Conservation (phyloP, 2,329 filamentous ascomycete species). For the Didymella lethalis region DNA sequence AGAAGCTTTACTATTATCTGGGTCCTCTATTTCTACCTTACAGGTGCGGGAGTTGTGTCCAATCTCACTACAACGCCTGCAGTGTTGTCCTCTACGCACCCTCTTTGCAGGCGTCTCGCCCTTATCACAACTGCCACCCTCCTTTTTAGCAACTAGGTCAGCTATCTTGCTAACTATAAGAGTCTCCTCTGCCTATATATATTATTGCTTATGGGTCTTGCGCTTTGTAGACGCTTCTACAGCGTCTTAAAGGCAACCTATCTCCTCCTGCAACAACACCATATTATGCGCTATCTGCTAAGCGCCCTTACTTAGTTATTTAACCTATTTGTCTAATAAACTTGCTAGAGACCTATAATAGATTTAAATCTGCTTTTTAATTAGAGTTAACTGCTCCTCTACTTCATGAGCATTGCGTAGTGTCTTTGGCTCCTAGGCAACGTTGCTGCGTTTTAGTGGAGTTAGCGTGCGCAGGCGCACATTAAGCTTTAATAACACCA, state of each 20-base stretch:
- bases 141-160: neutral
- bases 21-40: constrained; percentile 1
- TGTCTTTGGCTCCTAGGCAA: neutral
- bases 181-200: too few relatives aligned
- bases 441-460: neutral
- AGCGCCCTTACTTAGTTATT: neutral
- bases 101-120: neutral
- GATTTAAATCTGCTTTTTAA: neutral
- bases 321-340: neutral
- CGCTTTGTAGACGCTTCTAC: neutral
- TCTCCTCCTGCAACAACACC: neutral
- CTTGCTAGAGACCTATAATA: neutral
- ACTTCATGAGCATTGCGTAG: too few relatives aligned
- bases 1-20: neutral
- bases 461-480: neutral
- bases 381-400: neutral
- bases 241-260: neutral
- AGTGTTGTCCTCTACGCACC: neutral
- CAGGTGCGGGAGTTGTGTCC: neutral
- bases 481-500: neutral
- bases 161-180: neutral
- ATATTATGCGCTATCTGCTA: neutral
- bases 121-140: neutral
- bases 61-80: neutral
- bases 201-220: neutral